A percentile compares a stretch with the other conserved stretches of the same genome.
Evolutionary conservation across 208 protist species (phyloP).

Genomic region (Leishmania aethiopica): DNA sequence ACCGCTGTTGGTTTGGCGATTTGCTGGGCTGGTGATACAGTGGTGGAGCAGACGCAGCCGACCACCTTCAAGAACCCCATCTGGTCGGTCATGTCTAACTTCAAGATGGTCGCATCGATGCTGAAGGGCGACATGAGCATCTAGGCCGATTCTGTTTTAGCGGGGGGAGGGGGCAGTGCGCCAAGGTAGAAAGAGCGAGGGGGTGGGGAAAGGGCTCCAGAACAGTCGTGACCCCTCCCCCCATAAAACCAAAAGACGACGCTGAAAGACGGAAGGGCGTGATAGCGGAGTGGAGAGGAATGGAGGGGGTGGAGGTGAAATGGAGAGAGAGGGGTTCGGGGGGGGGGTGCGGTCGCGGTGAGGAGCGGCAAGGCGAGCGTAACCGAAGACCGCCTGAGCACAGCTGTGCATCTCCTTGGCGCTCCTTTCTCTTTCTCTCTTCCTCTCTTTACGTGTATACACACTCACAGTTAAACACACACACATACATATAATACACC

Average conservation of each 20-base stretch:
- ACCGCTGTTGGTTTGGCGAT: conserved; percentile 32
- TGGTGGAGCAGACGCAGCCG: conserved; percentile 43
- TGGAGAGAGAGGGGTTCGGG: background rate
- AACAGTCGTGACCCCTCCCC: background rate
- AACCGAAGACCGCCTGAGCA: background rate
- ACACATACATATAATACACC: conserved; percentile 1
- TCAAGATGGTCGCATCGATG: conserved; percentile 53
- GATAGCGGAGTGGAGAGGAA: background rate
- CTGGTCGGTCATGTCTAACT: conserved; percentile 59
- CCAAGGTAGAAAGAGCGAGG: background rate
- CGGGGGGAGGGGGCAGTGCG: background rate
- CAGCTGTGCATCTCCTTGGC: background rate
- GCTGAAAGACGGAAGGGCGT: background rate
- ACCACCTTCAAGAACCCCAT: conserved; percentile 55
- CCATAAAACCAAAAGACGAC: background rate
- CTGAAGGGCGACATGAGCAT: conserved; percentile 47
- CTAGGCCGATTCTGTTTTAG: conserved; percentile 8
- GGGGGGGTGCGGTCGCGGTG: background rate
- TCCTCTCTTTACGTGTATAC: background rate
- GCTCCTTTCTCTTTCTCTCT: background rate
- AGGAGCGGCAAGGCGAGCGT: background rate
- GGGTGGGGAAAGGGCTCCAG: background rate
- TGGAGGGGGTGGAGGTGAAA: background rate
- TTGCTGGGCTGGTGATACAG: conserved; percentile 47
- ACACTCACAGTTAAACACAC: background rate